phyloP scores from a whole-genome alignment of 2,329 filamentous ascomycete species.

The Ceratocystis lukuohia region DNA sequence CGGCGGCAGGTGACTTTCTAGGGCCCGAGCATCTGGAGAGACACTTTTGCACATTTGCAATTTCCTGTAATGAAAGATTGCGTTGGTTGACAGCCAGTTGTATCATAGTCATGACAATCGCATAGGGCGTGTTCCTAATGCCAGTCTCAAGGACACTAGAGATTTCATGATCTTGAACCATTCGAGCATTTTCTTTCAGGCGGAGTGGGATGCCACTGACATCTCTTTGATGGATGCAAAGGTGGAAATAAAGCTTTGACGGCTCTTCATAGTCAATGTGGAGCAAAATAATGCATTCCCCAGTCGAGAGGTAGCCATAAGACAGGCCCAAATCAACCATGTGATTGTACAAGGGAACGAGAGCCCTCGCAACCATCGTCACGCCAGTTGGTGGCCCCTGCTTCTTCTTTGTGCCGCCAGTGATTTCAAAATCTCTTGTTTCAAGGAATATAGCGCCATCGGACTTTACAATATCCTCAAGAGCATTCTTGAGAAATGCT shows the following conservation, averaged over 20 bases:
- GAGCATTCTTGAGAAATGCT: neutral
- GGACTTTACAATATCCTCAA: neutral
- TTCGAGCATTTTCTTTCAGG: neutral
- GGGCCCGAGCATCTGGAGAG: neutral
- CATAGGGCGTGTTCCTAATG: neutral
- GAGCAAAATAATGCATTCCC: neutral
- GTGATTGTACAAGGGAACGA: neutral
- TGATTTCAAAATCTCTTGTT: neutral
- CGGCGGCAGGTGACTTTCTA: neutral
- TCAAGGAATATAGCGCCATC: neutral
- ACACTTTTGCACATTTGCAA: neutral
- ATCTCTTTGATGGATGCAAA: neutral
- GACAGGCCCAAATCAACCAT: neutral
- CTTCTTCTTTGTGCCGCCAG: no score
- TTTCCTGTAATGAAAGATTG: neutral
- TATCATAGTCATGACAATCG: neutral
- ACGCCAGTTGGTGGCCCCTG: neutral
- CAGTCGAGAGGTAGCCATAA: neutral
- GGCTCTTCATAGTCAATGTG: neutral
- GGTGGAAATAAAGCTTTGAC: neutral
- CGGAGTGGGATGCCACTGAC: neutral
- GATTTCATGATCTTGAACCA: neutral
- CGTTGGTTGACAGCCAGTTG: neutral
- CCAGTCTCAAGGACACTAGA: neutral
- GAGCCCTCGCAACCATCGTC: neutral